Base-by-base conservation (phyloP, 2,329 filamentous ascomycete species). In the Hypoxylon sp. region DNA sequence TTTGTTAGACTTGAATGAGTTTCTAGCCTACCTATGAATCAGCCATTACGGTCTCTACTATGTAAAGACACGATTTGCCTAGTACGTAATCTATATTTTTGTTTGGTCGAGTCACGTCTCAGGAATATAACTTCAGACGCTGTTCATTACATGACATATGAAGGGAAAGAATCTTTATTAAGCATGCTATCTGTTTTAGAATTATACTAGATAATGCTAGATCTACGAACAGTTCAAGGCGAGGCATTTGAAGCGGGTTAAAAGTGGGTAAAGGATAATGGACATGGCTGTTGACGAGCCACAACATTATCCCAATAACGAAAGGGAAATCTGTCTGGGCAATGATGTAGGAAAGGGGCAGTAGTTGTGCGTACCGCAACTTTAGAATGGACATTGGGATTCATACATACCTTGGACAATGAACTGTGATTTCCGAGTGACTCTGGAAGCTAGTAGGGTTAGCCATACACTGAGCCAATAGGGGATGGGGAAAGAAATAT, bases 401-500 rank as follows among this genome's bases (percentile, higher is more conserved):
- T 50, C 48, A 51, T 53, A 70, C 62, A 70, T 70, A 70, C 65
- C 65, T 68, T 17, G 14, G 17, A 46, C 14, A 22, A 14, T 10
- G 52, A 31, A 13, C 19, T 11, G 37, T 44, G 19, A 46, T 62
- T 22, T 57, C 37, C 54, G 57, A 37, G 19, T 42, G 50, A 56
- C 62, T 66, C 58, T 68, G 58, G 62, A 63, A 65, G 58, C 48
- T 47, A 54, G 57, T 59, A 63, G 39, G 14, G 68, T 70, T 70
- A 70, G 68, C 68, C 59, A 66, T 63, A 70, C 68, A 66, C 61
- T 47, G 37, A 58, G 47, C 35, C 22, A 55, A 46, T n/a, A 17
- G 39, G 39, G 39, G 24, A 42, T 63, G 54, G 63, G 57, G 60
- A 46, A 44, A 64, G 52, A 70, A 53, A 60, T 71, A 69, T 71